phyloP scores from a whole-genome alignment of 2,329 filamentous ascomycete species.

The Scedosporium aurantiacum region DNA sequence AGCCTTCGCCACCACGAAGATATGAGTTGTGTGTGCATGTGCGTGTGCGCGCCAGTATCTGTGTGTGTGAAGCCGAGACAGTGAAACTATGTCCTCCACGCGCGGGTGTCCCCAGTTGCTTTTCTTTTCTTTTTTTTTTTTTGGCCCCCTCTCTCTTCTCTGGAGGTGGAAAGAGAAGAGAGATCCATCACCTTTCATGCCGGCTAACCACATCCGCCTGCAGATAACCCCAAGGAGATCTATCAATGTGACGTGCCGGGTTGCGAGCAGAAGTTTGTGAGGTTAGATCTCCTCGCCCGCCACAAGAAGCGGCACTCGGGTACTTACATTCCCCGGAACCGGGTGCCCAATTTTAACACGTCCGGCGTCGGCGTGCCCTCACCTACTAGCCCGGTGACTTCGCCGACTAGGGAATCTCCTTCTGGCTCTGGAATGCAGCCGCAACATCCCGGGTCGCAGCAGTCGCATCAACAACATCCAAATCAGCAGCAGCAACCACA shows the following conservation, averaged over 20 bases:
- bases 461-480: background rate
- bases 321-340: constrained; percentile 38
- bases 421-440: constrained; percentile 3
- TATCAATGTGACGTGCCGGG: constrained; percentile 65
- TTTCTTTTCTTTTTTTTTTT: no score
- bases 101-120: no score
- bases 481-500: background rate
- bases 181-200: no score
- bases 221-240: constrained; percentile 71
- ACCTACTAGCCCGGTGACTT: constrained; percentile 8
- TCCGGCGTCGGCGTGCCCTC: constrained; percentile 10
- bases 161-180: no score
- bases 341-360: constrained; percentile 35
- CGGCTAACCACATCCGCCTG: constrained; percentile 2
- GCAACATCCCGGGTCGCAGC: constrained; percentile 2
- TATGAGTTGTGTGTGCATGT: no score
- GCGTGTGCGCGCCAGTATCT: no score
- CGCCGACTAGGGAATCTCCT: background rate
- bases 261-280: constrained; percentile 67
- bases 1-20: no score
- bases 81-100: no score
- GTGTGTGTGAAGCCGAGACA: no score
- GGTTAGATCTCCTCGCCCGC: constrained; percentile 62
- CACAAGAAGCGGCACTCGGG: constrained; percentile 56
- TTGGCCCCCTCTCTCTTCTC: no score